Conservation (phyloP, 768 basidiomycete genomes). For the Boletales sp. region DNA sequence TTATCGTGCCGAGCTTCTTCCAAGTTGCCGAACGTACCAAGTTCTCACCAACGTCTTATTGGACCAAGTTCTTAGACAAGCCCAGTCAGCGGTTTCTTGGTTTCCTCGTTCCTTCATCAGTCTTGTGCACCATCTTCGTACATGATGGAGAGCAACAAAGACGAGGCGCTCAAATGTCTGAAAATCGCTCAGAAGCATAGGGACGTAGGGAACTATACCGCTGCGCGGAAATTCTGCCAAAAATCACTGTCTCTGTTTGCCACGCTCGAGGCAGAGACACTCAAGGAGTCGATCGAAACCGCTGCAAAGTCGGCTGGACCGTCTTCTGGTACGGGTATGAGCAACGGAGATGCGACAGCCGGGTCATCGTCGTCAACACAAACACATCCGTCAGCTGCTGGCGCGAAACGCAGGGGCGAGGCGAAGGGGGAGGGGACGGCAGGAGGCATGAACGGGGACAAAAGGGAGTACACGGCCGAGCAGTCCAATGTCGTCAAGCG, state of each 20-base stretch:
- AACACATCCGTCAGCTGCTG: slow-evolving; percentile 70
- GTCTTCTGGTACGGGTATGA: slow-evolving; percentile 33
- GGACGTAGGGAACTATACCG: slow-evolving; percentile 64
- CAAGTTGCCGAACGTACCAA: slow-evolving; percentile 7
- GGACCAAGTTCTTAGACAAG: slow-evolving; percentile 1
- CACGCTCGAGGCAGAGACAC: slow-evolving; percentile 67
- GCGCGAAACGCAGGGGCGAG: slow-evolving; percentile 60
- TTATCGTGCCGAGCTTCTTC: background rate
- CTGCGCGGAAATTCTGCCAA: slow-evolving; percentile 84
- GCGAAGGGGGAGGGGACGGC: slow-evolving; percentile 45
- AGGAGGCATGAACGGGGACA: slow-evolving; percentile 63
- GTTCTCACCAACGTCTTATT: slow-evolving; percentile 23
- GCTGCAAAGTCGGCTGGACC: slow-evolving; percentile 37
- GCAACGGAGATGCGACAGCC: slow-evolving; percentile 31
- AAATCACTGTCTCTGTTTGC: slow-evolving; percentile 83
- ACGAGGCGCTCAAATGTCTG: slow-evolving; percentile 83
- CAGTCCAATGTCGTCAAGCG: slow-evolving; percentile 81
- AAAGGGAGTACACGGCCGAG: slow-evolving; percentile 85
- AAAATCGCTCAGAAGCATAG: slow-evolving; percentile 74
- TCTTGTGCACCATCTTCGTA: slow-evolving; percentile 6
- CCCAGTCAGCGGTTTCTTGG: slow-evolving; percentile 1
- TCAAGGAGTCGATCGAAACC: slow-evolving; percentile 63
- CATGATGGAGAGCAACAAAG: slow-evolving; percentile 82
- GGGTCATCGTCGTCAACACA: slow-evolving; percentile 56
- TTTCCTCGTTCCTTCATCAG: slow-evolving; percentile 8